These are phyloP conservation scores for Collybiopsis confluens DNA, from an alignment of 768 basidiomycete genomes.

Conservation along the genomic window DNA sequence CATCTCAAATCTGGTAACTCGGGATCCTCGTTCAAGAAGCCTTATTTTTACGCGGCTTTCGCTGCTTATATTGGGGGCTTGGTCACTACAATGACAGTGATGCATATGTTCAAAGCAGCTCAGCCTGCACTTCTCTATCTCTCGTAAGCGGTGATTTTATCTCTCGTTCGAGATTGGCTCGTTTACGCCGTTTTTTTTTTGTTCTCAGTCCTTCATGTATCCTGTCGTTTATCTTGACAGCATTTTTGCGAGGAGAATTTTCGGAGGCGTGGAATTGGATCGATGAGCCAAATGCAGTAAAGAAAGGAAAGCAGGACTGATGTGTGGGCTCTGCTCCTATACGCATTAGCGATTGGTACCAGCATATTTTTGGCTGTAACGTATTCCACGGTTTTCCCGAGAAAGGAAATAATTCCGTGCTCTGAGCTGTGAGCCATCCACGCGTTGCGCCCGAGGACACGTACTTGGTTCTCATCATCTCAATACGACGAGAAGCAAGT, in stretches of 20 bases:
- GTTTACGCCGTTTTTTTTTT: background rate
- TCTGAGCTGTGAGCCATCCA: too few species aligned
- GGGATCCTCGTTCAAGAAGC: slow-evolving; percentile 44
- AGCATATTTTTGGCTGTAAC: too few species aligned
- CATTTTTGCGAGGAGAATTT: slow-evolving; percentile 64
- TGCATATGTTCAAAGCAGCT: slow-evolving; percentile 72
- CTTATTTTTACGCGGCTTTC: slow-evolving; percentile 73
- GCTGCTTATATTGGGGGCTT: slow-evolving; percentile 74
- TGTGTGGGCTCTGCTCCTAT: background rate
- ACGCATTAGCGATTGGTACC: too few species aligned
- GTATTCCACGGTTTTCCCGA: too few species aligned
- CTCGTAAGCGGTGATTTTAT: slow-evolving; percentile 42
- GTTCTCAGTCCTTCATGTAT: slow-evolving; percentile 68
- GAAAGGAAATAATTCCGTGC: too few species aligned
- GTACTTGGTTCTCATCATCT: too few species aligned
- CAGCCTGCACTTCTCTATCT: slow-evolving; percentile 95
- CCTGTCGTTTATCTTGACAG: slow-evolving; percentile 59
- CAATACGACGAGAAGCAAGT: too few species aligned
- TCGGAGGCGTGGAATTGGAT: slow-evolving; percentile 66
- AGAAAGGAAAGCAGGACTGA: slow-evolving; percentile 6
- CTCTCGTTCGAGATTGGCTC: too few species aligned
- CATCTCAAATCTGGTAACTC: slow-evolving; percentile 15
- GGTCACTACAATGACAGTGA: slow-evolving; percentile 72
- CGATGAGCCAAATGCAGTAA: slow-evolving; percentile 38
- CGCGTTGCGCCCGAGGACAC: too few species aligned